Percentiles rank a stretch among this genome's conserved stretches.
Evolutionary conservation across 805 yeast genomes (phyloP).

Genomic region (Ascoidea asiatica): DNA sequence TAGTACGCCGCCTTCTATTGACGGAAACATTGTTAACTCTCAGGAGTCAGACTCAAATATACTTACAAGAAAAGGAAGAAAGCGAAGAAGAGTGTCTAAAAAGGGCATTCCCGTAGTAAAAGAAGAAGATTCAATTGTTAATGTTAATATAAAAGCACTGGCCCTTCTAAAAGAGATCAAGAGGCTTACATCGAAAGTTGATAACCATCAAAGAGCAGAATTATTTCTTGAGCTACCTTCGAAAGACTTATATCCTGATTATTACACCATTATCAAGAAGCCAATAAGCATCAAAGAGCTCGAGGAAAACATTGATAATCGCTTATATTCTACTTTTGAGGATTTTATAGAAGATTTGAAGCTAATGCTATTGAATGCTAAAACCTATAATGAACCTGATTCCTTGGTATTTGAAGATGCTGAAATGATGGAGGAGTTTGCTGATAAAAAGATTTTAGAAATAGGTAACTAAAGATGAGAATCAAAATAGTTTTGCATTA

Average conservation of each 20-base stretch:
- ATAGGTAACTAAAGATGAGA: too few species aligned
- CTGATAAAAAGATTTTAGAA: slow-evolving; percentile 12
- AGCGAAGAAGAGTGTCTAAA: not conserved
- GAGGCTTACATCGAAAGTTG: slow-evolving; percentile 29
- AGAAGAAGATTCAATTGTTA: slow-evolving; percentile 11
- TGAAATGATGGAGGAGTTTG: slow-evolving; percentile 26
- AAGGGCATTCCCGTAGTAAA: slow-evolving; percentile 12
- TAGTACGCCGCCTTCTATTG: too few species aligned
- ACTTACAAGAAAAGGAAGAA: slow-evolving; percentile 2
- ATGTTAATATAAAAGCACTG: slow-evolving; percentile 16
- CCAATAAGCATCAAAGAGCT: slow-evolving; percentile 51
- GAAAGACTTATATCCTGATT: slow-evolving; percentile 69
- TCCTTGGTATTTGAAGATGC: slow-evolving; percentile 55
- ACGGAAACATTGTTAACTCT: too few species aligned
- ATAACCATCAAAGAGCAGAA: slow-evolving; percentile 31
- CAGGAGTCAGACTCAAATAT: too few species aligned
- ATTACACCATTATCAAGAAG: slow-evolving; percentile 46
- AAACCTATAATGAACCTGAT: slow-evolving; percentile 53
- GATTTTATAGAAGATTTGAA: slow-evolving; percentile 37
- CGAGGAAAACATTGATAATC: slow-evolving; percentile 30
- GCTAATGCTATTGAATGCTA: slow-evolving; percentile 55
- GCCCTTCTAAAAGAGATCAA: slow-evolving; percentile 29
- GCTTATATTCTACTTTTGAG: slow-evolving; percentile 22
- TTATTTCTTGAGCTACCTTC: slow-evolving; percentile 65
- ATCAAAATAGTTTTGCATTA: too few species aligned